These are phyloP conservation scores for Nannizziopsis barbatae DNA, from an alignment of 2,329 filamentous ascomycete species.

Conservation along the genomic window DNA sequence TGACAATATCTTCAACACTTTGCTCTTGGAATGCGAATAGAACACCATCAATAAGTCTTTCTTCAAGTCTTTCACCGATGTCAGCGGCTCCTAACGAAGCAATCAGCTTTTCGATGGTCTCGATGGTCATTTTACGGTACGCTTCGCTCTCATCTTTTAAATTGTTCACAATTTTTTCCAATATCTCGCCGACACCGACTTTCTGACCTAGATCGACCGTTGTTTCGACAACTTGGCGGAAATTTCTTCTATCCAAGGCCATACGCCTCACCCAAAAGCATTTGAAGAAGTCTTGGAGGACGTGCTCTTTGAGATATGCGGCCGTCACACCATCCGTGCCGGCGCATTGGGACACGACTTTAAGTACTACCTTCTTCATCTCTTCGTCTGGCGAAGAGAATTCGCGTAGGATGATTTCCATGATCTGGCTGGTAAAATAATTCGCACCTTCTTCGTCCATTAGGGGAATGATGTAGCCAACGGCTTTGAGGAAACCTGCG, in stretches of 20 bases:
- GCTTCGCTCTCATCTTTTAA: constrained; percentile 96
- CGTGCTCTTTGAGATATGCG: constrained; percentile 87
- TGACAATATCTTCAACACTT: constrained; percentile 87
- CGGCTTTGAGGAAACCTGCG: constrained; percentile 90
- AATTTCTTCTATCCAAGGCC: constrained; percentile 95
- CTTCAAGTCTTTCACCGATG: constrained; percentile 83
- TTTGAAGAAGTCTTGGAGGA: constrained; percentile 95
- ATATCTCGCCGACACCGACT: constrained; percentile 90
- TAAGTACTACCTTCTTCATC: constrained; percentile 99
- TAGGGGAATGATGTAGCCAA: constrained; percentile 93
- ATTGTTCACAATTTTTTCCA: constrained; percentile 86
- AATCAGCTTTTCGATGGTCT: constrained; percentile 94
- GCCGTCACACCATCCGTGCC: constrained; percentile 90
- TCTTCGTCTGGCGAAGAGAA: constrained; percentile 96
- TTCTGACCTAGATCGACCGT: constrained; percentile 96
- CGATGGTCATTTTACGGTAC: constrained; percentile 98
- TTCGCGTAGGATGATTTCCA: constrained; percentile 93
- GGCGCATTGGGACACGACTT: constrained; percentile 92
- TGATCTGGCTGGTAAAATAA: constrained; percentile 96
- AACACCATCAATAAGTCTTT: constrained; percentile 88
- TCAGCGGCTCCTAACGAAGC: constrained; percentile 87
- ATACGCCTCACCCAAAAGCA: constrained; percentile 96
- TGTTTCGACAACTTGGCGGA: constrained; percentile 93
- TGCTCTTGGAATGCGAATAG: constrained; percentile 96
- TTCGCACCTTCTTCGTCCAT: constrained; percentile 99